Conservation (phyloP, 345 rosid species). For the Heritiera littoralis region DNA sequence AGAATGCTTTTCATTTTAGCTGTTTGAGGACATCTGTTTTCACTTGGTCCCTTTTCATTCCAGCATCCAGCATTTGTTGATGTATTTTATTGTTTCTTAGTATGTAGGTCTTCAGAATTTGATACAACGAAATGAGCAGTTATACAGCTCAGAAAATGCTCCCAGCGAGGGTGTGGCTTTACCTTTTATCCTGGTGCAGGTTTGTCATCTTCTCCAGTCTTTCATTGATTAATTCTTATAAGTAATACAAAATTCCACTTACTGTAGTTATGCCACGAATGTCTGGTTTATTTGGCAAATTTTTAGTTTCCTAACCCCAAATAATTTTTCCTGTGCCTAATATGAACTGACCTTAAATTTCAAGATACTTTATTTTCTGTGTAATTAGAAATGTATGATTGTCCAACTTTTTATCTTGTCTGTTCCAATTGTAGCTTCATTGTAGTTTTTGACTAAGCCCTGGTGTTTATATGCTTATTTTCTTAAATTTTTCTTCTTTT, state of each 20-base stretch:
- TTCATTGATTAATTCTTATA: not conserved
- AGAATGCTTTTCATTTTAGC: too few relatives aligned
- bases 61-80: not conserved
- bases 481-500: not conserved
- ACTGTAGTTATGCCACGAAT: conserved; percentile 6
- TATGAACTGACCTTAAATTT: not conserved
- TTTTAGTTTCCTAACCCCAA: not conserved
- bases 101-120: conserved; percentile 84
- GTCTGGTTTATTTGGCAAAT: not conserved
- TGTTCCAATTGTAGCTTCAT: not conserved
- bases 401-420: not conserved
- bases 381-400: not conserved
- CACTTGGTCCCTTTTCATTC: not conserved
- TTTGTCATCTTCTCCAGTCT: conserved; percentile 32
- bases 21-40: conserved; percentile 1
- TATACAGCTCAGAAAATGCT: conserved; percentile 75
- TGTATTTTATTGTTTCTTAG: conserved; percentile 42
- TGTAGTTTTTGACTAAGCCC: not conserved
- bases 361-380: not conserved
- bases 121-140: conserved; percentile 77
- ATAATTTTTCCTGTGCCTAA: not conserved
- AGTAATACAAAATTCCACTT: not conserved
- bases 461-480: not conserved
- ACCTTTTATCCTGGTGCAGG: conserved; percentile 99
- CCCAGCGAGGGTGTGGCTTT: conserved; percentile 89